Conservation (phyloP, 495 filamentous ascomycete genomes). For the Staphylotrichum longicolle region DNA sequence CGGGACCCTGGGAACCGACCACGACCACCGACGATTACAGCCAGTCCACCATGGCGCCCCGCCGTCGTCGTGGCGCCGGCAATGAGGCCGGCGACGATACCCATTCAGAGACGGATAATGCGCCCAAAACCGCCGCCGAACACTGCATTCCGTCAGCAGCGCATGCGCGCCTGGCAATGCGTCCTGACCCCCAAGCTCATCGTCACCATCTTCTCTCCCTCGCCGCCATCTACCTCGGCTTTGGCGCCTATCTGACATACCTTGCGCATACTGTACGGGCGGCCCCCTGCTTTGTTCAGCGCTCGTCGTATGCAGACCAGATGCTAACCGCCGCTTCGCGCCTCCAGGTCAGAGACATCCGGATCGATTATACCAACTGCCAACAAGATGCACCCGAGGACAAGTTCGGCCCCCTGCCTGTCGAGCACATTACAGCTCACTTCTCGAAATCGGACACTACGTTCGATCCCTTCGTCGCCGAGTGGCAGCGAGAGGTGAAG, state of each 20-base stretch:
- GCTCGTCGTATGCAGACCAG: neutral
- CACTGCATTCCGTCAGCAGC: constrained; percentile 40
- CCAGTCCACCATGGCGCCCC: constrained; percentile 34
- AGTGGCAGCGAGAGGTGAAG: constrained; percentile 28
- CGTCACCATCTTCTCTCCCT: constrained; percentile 39
- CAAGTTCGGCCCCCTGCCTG: constrained; percentile 46
- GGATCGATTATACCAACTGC: constrained; percentile 87
- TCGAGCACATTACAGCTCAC: constrained; percentile 55
- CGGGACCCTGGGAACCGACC: constrained; percentile 10
- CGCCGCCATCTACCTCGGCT: constrained; percentile 37
- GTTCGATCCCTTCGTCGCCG: constrained; percentile 30
- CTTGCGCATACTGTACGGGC: constrained; percentile 33
- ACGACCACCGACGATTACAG: constrained; percentile 13
- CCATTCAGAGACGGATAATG: constrained; percentile 23
- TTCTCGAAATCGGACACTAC: constrained; percentile 56
- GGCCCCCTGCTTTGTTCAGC: neutral
- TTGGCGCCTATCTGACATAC: constrained; percentile 37
- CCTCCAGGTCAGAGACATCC: constrained; percentile 79
- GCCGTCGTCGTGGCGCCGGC: constrained; percentile 35
- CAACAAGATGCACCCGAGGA: constrained; percentile 44
- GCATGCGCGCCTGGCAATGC: constrained; percentile 40
- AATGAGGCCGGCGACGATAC: constrained; percentile 26
- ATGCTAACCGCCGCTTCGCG: constrained; percentile 30
- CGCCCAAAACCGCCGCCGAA: constrained; percentile 38
- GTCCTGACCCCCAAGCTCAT: constrained; percentile 41